Base-by-base conservation (phyloP, 1,284 basidiomycete genomes). In the Rhodotorula sp. region DNA sequence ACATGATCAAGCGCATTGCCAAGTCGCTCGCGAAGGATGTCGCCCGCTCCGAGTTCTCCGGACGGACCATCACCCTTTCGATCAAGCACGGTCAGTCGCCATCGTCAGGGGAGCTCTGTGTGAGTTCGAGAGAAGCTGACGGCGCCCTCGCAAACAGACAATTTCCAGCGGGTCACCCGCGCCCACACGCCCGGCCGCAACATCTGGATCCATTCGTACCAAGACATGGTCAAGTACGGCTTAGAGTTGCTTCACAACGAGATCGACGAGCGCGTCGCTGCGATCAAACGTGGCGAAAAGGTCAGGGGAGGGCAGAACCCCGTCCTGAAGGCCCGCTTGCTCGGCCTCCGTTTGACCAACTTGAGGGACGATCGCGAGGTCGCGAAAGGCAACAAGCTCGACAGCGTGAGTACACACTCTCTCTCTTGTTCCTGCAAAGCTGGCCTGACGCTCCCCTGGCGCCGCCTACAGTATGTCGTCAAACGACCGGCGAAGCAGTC, bases 21-120 rank as follows among this genome's bases (percentile, higher is more conserved):
- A 85, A 85, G 3, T 91, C 93, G 78, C 86, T 97, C 18, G 90
- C 89, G 76, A 84, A 85, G 54, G 93, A 96, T 79, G 88, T 96
- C 86, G 82, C 84, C 23, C 80, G 85, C 16, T 70, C 83, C 39
- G 78, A 78, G 46, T 80, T 82, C 72, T 79, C 81, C 4, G 84
- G 82, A 0, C 79, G 83, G 63, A 84, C 82, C 1, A 63, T 72
- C 57, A 73, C 72, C 49, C 74, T 78, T 58, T 77, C 91, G 91
- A 64, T 62, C 47, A 57, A n/a, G 31, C 63, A 52, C 29, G 43
- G 43, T 60, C 20, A 16, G 47, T 29, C 20, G 23, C 15, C 6
- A 12, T 10, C 12, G 39, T 16, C 16, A 12, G 21, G 21, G 18
- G 18, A 21, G 12, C 15, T 16, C 23, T 29, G 7, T 15, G 7